These are phyloP conservation scores for Russula dissimulans DNA, from an alignment of 768 basidiomycete species.

Conservation along the genomic window DNA sequence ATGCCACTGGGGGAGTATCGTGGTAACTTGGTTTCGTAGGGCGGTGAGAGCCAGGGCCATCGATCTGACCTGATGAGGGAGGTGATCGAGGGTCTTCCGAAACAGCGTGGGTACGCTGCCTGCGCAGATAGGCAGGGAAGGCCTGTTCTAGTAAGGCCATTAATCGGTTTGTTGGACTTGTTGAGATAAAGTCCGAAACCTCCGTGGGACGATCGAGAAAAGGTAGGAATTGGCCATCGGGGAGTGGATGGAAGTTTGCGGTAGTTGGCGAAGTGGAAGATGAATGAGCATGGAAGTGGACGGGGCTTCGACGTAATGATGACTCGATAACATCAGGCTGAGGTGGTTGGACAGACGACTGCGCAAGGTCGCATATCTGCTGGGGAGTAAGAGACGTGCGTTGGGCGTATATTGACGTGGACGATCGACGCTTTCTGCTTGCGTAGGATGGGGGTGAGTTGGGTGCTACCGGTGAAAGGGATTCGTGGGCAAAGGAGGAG, in stretches of 20 bases:
- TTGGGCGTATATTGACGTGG: slow-evolving; percentile 10
- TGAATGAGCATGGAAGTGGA: neutral
- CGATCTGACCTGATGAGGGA: neutral
- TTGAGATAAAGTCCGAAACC: slow-evolving; percentile 17
- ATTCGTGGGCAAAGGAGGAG: slow-evolving; percentile 14
- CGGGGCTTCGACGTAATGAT: neutral
- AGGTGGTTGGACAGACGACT: slow-evolving; percentile 8
- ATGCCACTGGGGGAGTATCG: slow-evolving; percentile 2
- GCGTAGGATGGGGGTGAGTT: slow-evolving; percentile 11
- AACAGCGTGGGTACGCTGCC: neutral
- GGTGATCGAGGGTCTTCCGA: neutral
- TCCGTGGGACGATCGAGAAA: slow-evolving; percentile 19
- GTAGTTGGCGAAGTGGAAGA: neutral
- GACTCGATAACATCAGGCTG: neutral
- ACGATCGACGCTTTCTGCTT: slow-evolving; percentile 6
- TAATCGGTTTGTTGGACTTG: slow-evolving; percentile 18
- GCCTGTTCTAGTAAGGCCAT: slow-evolving; percentile 20
- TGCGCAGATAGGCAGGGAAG: slow-evolving; percentile 15
- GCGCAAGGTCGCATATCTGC: slow-evolving; percentile 17
- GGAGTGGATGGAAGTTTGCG: slow-evolving; percentile 9
- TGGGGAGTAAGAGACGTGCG: slow-evolving; percentile 15
- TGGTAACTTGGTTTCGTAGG: neutral
- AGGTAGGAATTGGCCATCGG: slow-evolving; percentile 17
- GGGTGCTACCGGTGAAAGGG: neutral
- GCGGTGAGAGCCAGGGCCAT: neutral